phyloP scores from a whole-genome alignment of 106 monocot genomes.

The Xerophyta viscosa region DNA sequence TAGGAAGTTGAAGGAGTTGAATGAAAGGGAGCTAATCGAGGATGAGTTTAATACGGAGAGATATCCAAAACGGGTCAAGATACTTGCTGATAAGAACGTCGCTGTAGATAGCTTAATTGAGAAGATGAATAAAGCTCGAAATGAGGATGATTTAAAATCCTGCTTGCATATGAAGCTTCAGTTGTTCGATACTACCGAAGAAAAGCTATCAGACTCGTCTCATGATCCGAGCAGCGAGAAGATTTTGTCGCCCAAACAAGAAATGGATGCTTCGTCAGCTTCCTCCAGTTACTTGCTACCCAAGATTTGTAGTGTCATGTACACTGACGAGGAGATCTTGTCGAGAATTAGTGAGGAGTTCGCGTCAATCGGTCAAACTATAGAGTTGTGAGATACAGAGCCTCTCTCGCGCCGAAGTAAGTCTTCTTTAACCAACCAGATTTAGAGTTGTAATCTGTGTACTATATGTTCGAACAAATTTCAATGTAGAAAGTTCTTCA shows the following conservation, averaged over 20 bases:
- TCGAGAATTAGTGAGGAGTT: no score
- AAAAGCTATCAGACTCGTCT: neutral
- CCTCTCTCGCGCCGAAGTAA: no score
- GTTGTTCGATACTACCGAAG: slow-evolving; percentile 11
- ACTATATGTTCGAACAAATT: no score
- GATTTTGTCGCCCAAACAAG: slow-evolving; percentile 2
- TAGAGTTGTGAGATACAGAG: no score
- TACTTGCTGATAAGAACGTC: slow-evolving; percentile 12
- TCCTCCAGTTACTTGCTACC: slow-evolving; percentile 11
- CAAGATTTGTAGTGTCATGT: slow-evolving; percentile 16
- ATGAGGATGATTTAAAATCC: slow-evolving; percentile 52
- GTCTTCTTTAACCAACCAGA: no score
- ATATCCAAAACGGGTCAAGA: slow-evolving; percentile 14
- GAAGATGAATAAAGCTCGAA: slow-evolving; percentile 40
- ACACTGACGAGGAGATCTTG: slow-evolving; percentile 20
- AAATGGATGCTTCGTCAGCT: neutral
- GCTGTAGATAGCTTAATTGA: slow-evolving; percentile 30
- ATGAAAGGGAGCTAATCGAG: slow-evolving; percentile 4
- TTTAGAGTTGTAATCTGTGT: no score
- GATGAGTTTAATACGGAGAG: slow-evolving; percentile 19
- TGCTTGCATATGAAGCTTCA: slow-evolving; percentile 34
- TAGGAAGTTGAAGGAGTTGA: slow-evolving; percentile 27
- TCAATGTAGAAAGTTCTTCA: no score
- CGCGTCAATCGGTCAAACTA: no score
- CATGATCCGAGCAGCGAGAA: neutral